Evolutionary conservation across 345 rosid genomes (phyloP).

Genomic region (Citropsis articulata): DNA sequence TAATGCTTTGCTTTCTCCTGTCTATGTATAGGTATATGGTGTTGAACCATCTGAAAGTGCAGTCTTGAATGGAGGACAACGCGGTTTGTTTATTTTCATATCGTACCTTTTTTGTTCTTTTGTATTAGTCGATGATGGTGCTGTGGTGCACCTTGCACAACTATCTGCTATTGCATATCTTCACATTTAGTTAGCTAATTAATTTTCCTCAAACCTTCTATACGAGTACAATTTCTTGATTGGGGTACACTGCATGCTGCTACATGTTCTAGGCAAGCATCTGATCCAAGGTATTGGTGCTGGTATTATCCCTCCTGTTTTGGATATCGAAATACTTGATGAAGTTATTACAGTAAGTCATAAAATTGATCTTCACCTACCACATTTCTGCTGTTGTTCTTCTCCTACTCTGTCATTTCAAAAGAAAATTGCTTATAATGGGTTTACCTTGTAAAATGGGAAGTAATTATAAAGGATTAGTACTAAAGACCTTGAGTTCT

Average conservation of each 20-base stretch:
- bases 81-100: constrained; percentile 18
- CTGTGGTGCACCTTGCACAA: neutral
- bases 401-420: neutral
- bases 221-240: neutral
- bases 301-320: constrained; percentile 40
- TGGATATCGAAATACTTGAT: constrained; percentile 45
- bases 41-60: constrained; percentile 50
- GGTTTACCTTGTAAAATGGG: neutral
- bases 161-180: neutral
- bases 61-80: constrained; percentile 36
- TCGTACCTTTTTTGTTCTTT: neutral
- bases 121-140: no score
- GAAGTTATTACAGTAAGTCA: constrained; percentile 47
- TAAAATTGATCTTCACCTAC: neutral
- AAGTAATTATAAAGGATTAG: neutral
- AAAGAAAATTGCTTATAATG: neutral
- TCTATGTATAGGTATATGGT: constrained; percentile 34
- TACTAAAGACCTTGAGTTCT: neutral
- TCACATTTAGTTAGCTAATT: neutral
- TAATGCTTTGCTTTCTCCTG: neutral
- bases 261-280: constrained; percentile 40
- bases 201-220: no score
- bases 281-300: constrained; percentile 62
- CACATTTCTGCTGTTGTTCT: neutral
- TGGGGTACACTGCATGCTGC: neutral